Evolutionary conservation across 1,284 basidiomycete species (phyloP).

Genomic region (Melanopsichium pennsylvanicum): DNA sequence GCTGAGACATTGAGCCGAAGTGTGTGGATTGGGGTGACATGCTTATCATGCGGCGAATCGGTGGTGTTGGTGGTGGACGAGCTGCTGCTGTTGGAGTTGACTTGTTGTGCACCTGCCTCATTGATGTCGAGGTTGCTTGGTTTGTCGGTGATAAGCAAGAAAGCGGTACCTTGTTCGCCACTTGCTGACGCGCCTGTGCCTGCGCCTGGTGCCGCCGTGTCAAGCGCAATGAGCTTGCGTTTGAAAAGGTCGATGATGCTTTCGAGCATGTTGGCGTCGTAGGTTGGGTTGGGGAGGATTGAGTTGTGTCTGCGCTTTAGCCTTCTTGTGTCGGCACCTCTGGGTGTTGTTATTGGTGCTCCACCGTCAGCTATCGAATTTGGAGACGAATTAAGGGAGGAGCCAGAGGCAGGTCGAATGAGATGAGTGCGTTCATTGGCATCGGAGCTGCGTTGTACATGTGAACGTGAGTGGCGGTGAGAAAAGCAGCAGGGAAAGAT

Average conservation of each 20-base stretch:
- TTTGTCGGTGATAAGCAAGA: background rate
- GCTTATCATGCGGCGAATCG: background rate
- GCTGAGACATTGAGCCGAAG: constrained; percentile 2
- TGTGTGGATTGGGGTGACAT: constrained; percentile 22
- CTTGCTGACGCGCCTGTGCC: too few species aligned
- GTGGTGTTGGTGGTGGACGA: too few species aligned
- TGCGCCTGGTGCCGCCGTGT: background rate
- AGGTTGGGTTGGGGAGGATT: constrained; percentile 23
- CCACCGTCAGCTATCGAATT: constrained; percentile 3
- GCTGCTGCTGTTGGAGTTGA: too few species aligned
- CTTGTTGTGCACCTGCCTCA: background rate
- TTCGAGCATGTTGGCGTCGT: constrained; percentile 18
- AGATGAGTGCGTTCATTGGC: constrained; percentile 29
- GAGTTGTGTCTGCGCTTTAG: constrained; percentile 14
- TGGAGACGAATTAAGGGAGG: constrained; percentile 4
- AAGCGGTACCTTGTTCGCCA: constrained; percentile 1
- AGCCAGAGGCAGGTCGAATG: constrained; percentile 1
- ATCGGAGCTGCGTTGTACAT: too few species aligned
- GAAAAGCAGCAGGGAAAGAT: constrained; percentile 37
- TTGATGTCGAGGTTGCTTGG: background rate
- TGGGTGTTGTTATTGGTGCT: background rate
- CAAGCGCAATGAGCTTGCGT: constrained; percentile 14
- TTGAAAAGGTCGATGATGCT: constrained; percentile 24
- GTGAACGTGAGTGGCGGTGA: background rate
- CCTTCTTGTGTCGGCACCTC: background rate